A percentile compares a stretch with the other conserved stretches of the same genome.
phyloP scores from a whole-genome alignment of 2,329 filamentous ascomycete genomes.

The Tetracladium maxilliforme region DNA sequence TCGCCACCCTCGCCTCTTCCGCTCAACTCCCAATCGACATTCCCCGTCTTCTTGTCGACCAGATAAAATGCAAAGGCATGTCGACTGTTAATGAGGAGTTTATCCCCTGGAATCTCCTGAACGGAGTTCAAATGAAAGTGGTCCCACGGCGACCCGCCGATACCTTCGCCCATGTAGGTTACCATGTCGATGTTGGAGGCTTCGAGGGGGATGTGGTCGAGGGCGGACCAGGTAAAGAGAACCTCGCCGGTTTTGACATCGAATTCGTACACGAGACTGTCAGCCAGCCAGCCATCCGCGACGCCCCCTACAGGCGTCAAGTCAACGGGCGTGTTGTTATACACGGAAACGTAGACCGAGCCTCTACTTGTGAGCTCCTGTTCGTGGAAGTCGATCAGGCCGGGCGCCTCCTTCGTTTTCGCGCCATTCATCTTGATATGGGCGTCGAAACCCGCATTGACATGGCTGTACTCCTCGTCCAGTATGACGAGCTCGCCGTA shows the following conservation, averaged over 20 bases:
- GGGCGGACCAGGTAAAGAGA: constrained; percentile 23
- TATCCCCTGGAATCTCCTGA: no score
- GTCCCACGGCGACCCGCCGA: not conserved
- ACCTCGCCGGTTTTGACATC: constrained; percentile 22
- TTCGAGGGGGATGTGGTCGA: constrained; percentile 14
- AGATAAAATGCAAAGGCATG: constrained; percentile 7
- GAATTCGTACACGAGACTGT: constrained; percentile 24
- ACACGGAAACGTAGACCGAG: constrained; percentile 14
- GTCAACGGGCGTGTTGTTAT: constrained; percentile 15
- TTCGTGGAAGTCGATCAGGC: constrained; percentile 20
- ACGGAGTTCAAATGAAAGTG: not conserved
- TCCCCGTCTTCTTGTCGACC: not conserved
- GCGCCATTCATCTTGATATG: no score
- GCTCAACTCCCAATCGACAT: no score
- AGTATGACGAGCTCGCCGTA: no score
- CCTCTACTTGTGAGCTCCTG: constrained; percentile 12
- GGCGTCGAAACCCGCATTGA: no score
- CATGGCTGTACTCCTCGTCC: no score
- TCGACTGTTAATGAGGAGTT: no score
- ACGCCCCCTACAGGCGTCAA: constrained; percentile 16
- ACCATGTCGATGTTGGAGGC: not conserved
- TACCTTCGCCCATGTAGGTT: not conserved
- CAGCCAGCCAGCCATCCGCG: constrained; percentile 16
- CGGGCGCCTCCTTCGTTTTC: no score
- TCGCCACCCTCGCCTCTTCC: no score